Conservation (phyloP, 2,329 filamentous ascomycete species). For the Diaporthe batatas region DNA sequence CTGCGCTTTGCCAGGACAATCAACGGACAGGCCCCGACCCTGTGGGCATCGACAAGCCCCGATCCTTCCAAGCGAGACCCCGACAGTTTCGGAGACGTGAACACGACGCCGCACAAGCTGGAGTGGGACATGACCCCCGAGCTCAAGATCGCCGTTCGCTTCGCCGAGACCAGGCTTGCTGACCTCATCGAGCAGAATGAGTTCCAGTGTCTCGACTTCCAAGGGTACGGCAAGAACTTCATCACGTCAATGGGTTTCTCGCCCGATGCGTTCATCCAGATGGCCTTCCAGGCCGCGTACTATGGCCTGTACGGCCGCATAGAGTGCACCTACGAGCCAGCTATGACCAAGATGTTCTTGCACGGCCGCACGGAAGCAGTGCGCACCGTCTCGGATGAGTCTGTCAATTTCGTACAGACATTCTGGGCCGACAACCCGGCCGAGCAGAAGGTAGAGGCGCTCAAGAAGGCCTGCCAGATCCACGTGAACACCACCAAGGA, state of each 20-base stretch:
- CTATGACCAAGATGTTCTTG: constrained; percentile 95
- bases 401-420: constrained; percentile 88
- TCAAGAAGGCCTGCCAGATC: constrained; percentile 85
- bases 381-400: constrained; percentile 84
- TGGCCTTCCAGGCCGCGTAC: constrained; percentile 98
- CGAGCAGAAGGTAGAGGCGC: constrained; percentile 85
- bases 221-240: constrained; percentile 93
- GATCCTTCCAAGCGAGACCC: constrained; percentile 94
- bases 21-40: constrained; percentile 89
- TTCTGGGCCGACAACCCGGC: constrained; percentile 95
- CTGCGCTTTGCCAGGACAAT: constrained; percentile 94
- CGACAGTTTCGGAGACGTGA: constrained; percentile 91
- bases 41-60: constrained; percentile 92
- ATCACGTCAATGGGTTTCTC: constrained; percentile 98
- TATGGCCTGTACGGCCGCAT: constrained; percentile 95
- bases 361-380: constrained; percentile 97
- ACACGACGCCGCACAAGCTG: constrained; percentile 92
- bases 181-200: constrained; percentile 98
- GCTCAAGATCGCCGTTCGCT: constrained; percentile 89
- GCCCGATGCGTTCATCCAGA: constrained; percentile 96
- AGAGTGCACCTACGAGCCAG: constrained; percentile 96
- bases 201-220: constrained; percentile 91
- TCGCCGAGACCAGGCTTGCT: constrained; percentile 93
- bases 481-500: constrained; percentile 85
- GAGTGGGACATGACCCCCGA: constrained; percentile 98